Base-by-base conservation (phyloP, 371 early-diverging fungal genomes). In the Rhizopus sp. region DNA sequence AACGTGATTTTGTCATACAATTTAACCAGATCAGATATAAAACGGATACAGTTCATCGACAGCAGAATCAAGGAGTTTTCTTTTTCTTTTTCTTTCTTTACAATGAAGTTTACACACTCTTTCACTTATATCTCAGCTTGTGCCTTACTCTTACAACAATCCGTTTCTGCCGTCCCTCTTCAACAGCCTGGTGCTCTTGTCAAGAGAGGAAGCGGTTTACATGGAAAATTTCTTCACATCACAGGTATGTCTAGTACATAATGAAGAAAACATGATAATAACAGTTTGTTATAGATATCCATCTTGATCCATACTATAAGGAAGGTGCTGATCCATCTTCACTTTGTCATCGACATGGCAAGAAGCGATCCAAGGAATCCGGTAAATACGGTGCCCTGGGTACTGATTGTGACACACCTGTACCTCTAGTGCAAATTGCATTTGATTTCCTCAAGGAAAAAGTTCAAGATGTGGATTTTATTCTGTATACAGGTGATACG, bases 401-500 rank as follows among this genome's bases (percentile, higher is more conserved):
- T 6, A 59, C 73, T 7, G 30, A 49, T 0, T 81, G 81, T 42
- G 81, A 78, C 57, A 53, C 69, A 3, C 78, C 81, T 31, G 48
- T 63, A 4, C 32, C 63, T 7, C 62, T 77, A 23, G 63, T 69
- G 0, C 52, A 77, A 10, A 67, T 75, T 9, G 54, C 75, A 5
- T 78, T 78, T 53, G 37, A 60, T 8, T 78, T 71, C 53, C 55
- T 81, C 38, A 72, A 71, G 30, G 57, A 63, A 4, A 50, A 60
- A 0, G 44, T 73, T 16, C 60, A 57, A 7, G 60, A 73, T 45
- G 56, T 77, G 16, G 77, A 81, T 47, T 81, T 81, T 57, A 65
- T 81, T 48, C 51, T 81, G 30, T 78, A 77, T 53, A 81, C 81
- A 53, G 81, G 81, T 50, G 81, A 81, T 45, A 70, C 70, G 5